Evolutionary conservation across 1,284 basidiomycete genomes (phyloP).

Genomic region (Malassezia equina): DNA sequence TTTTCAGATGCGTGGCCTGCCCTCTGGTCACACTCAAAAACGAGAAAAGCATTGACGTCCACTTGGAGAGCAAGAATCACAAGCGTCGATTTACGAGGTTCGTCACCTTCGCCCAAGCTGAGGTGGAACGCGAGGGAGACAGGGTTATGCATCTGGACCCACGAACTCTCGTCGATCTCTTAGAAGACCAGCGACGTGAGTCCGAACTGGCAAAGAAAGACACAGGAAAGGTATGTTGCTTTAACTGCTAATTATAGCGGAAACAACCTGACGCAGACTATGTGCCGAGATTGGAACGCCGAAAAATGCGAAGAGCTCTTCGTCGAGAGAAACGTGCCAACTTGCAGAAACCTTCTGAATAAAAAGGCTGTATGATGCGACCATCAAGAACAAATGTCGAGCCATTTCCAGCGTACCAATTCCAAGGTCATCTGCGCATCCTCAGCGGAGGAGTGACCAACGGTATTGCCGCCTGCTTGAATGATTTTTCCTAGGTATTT

Average conservation of each 20-base stretch:
- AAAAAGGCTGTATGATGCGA: neutral
- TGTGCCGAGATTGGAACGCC: constrained; percentile 10
- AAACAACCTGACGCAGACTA: neutral
- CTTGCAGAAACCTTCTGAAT: neutral
- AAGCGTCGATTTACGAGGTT: constrained; percentile 11
- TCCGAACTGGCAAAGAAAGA: neutral
- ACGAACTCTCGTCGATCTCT: constrained; percentile 5
- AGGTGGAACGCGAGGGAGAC: constrained; percentile 5
- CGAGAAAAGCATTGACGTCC: constrained; percentile 13
- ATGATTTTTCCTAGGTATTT: constrained; percentile 36
- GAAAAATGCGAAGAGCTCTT: constrained; percentile 9
- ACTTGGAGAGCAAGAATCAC: constrained; percentile 14
- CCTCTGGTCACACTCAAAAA: constrained; percentile 6
- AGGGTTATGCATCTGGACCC: constrained; percentile 6
- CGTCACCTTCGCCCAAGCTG: constrained; percentile 5
- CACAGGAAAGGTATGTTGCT: neutral
- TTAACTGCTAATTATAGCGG: neutral
- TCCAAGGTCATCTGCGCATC: constrained; percentile 38
- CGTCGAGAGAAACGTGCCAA: constrained; percentile 8
- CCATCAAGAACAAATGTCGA: neutral
- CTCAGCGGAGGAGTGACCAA: constrained; percentile 38
- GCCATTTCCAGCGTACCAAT: constrained; percentile 25
- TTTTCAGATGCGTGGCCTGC: constrained; percentile 15
- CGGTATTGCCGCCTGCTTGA: constrained; percentile 25
- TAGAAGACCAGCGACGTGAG: constrained; percentile 10